These are phyloP conservation scores for Hymenoscyphus fructigenus DNA, from an alignment of 2,329 filamentous ascomycete species.

Conservation along the genomic window DNA sequence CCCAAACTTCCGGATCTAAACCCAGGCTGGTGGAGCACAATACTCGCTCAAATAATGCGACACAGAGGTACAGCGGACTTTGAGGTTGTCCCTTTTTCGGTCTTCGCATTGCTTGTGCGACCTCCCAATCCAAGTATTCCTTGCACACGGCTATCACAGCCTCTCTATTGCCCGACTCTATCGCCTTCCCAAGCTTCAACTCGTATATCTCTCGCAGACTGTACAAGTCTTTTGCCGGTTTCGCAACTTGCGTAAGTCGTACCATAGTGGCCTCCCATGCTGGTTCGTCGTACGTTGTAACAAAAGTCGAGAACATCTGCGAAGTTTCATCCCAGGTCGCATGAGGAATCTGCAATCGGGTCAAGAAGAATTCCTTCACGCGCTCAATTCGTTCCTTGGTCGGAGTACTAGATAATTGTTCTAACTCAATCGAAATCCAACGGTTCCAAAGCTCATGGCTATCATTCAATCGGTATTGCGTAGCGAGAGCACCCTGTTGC, in stretches of 20 bases:
- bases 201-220: constrained; percentile 67
- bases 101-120: constrained; percentile 58
- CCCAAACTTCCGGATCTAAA: constrained; percentile 74
- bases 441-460: constrained; percentile 79
- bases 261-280: constrained; percentile 75
- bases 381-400: constrained; percentile 59
- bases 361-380: constrained; percentile 67
- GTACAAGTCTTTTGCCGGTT: constrained; percentile 63
- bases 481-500: constrained; percentile 69
- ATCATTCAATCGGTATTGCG: constrained; percentile 72
- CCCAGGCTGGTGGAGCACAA: constrained; percentile 63
- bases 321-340: constrained; percentile 73
- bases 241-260: constrained; percentile 61
- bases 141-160: constrained; percentile 52
- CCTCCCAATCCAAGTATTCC: constrained; percentile 86
- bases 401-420: constrained; percentile 59
- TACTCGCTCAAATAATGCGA: constrained; percentile 76
- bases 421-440: constrained; percentile 70
- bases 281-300: constrained; percentile 68
- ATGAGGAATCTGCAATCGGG: constrained; percentile 72
- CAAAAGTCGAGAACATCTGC: constrained; percentile 71
- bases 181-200: constrained; percentile 60
- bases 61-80: constrained; percentile 51
- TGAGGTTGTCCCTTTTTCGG: constrained; percentile 45
- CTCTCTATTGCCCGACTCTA: constrained; percentile 54